phyloP scores from a whole-genome alignment of 148 eudicot species.

The Dysphania ambrosioides region DNA sequence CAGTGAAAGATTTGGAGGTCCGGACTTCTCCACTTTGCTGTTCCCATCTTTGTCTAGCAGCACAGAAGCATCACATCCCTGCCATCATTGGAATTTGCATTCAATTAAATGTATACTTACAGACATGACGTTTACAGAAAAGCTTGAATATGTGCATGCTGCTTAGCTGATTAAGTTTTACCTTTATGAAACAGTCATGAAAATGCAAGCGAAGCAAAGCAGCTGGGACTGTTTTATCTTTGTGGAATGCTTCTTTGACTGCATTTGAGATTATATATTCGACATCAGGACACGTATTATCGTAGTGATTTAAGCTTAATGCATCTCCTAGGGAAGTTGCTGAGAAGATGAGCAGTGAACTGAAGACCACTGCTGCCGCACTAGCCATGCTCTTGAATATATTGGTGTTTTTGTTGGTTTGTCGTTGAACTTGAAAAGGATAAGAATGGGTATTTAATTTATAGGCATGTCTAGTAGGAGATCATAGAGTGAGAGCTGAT shows the following conservation, averaged over 20 bases:
- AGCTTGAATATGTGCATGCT: too few species aligned
- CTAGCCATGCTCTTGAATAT: constrained; percentile 34
- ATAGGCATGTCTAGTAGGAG: constrained; percentile 22
- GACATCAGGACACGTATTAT: constrained; percentile 54
- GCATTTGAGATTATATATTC: constrained; percentile 43
- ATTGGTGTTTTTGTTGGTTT: neutral
- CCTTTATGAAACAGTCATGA: constrained; percentile 89
- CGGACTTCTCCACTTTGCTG: constrained; percentile 62
- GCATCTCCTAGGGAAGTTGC: constrained; percentile 34
- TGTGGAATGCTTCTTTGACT: constrained; percentile 36
- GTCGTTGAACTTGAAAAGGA: constrained; percentile 13
- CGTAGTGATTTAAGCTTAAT: constrained; percentile 61
- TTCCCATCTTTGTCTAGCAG: constrained; percentile 48
- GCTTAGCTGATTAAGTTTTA: constrained; percentile 9
- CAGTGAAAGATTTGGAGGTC: constrained; percentile 65
- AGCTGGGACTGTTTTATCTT: constrained; percentile 65
- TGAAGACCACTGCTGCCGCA: constrained; percentile 28
- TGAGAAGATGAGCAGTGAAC: constrained; percentile 33
- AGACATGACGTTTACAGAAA: neutral
- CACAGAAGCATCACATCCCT: constrained; percentile 95
- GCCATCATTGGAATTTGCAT: neutral
- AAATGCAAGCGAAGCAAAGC: constrained; percentile 84
- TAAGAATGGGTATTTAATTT: constrained; percentile 33
- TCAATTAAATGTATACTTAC: neutral
- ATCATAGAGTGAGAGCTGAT: neutral